phyloP scores from a whole-genome alignment of 2,329 filamentous ascomycete species.

The Claviceps sp. region DNA sequence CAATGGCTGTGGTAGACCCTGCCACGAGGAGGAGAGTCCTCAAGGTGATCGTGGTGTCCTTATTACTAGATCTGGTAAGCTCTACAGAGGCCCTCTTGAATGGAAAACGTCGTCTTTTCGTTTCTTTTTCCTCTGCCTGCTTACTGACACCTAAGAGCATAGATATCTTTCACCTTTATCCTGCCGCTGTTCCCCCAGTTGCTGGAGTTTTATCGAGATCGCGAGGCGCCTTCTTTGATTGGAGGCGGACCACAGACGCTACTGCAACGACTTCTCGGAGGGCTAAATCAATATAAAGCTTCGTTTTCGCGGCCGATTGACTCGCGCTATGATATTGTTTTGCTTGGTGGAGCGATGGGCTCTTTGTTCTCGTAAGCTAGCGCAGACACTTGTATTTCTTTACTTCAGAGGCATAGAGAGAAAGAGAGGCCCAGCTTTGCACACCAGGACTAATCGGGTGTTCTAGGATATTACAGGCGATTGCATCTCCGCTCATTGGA shows the following conservation, averaged over 20 bases:
- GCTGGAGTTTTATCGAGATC: conserved; percentile 87
- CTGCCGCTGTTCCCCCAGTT: conserved; percentile 91
- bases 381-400: not conserved
- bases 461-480: conserved; percentile 67
- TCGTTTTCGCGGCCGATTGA: conserved; percentile 87
- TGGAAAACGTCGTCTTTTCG: not conserved
- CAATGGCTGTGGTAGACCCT: conserved; percentile 35
- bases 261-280: conserved; percentile 65
- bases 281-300: conserved; percentile 89
- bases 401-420: too few species aligned
- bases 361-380: conserved; percentile 62
- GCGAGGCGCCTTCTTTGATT: conserved; percentile 46
- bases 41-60: conserved; percentile 74
- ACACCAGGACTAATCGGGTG: not conserved
- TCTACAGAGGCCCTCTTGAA: not conserved
- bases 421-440: not conserved
- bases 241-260: conserved; percentile 44
- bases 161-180: conserved; percentile 99
- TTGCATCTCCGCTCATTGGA: conserved; percentile 87
- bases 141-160: conserved; percentile 1
- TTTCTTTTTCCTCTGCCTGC: not conserved
- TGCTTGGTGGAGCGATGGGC: conserved; percentile 84
- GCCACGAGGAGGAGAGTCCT: conserved; percentile 65
- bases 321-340: conserved; percentile 90
- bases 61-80: conserved; percentile 74